A percentile compares a stretch with the other conserved stretches of the same genome.
These are phyloP conservation scores for Hypholoma sublateritium DNA, from an alignment of 768 basidiomycete species.

Conservation along the genomic window DNA sequence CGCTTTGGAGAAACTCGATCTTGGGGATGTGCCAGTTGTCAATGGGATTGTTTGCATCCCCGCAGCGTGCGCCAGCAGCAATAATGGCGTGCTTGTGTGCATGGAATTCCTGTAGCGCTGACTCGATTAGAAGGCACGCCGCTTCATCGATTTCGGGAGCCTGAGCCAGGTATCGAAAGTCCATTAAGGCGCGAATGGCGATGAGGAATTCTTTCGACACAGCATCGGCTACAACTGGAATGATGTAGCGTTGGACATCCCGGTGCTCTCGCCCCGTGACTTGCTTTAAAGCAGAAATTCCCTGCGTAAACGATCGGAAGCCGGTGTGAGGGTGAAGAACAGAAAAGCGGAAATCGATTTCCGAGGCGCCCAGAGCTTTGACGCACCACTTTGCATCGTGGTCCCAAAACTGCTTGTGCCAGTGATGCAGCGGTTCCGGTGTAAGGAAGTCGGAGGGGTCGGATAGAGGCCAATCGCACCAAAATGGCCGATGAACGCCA, in stretches of 20 bases:
- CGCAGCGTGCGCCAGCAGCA: constrained; percentile 22
- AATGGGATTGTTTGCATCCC: constrained; percentile 21
- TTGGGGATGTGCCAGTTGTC: constrained; percentile 43
- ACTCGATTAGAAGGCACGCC: constrained; percentile 13
- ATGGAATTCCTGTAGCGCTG: constrained; percentile 30
- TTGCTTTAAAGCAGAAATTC: constrained; percentile 39
- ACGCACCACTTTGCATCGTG: constrained; percentile 40
- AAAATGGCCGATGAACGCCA: constrained; percentile 34
- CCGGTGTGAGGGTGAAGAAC: constrained; percentile 34
- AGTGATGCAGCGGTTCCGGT: constrained; percentile 37
- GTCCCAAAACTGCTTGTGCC: constrained; percentile 35
- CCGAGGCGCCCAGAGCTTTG: constrained; percentile 21
- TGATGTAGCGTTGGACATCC: constrained; percentile 33
- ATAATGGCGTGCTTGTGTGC: constrained; percentile 32
- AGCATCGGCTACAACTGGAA: constrained; percentile 33
- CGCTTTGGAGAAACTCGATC: constrained; percentile 35
- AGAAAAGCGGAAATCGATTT: constrained; percentile 36
- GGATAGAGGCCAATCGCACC: constrained; percentile 32
- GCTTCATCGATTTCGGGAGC: constrained; percentile 23
- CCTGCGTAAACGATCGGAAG: constrained; percentile 34
- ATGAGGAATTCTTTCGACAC: constrained; percentile 26
- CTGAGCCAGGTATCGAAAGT: constrained; percentile 38
- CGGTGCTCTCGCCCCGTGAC: constrained; percentile 39
- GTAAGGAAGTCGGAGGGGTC: constrained; percentile 33
- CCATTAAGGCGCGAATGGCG: constrained; percentile 31